These are phyloP conservation scores for Neofusicoccum sp. DNA, from an alignment of 2,329 filamentous ascomycete genomes.

Conservation along the genomic window DNA sequence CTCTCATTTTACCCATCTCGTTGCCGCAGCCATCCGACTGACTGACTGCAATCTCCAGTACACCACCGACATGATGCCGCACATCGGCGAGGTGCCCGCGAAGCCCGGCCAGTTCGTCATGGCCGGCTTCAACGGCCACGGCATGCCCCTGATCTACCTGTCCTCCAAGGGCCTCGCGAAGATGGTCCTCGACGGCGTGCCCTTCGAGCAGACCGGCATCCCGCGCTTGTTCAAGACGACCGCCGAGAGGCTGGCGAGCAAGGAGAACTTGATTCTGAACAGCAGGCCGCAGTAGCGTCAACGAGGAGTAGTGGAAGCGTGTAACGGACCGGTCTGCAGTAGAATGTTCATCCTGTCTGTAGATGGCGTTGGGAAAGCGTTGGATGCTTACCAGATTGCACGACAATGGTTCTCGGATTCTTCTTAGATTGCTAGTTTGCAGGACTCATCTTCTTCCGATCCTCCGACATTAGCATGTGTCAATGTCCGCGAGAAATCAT, in stretches of 20 bases:
- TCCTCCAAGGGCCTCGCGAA: conserved; percentile 41
- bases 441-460: too few species aligned
- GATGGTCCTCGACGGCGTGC: conserved; percentile 37
- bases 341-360: too few species aligned
- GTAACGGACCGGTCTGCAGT: background rate
- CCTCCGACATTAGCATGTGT: too few species aligned
- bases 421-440: too few species aligned
- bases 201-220: conserved; percentile 39
- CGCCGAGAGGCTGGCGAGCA: conserved; percentile 25
- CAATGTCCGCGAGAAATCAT: too few species aligned
- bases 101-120: conserved; percentile 44
- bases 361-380: background rate
- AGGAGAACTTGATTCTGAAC: conserved; percentile 8
- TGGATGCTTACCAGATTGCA: too few species aligned
- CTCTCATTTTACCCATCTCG: background rate
- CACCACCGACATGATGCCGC: conserved; percentile 42
- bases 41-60: conserved; percentile 41
- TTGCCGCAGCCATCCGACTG: conserved; percentile 24
- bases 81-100: conserved; percentile 46
- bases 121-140: conserved; percentile 53
- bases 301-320: background rate
- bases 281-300: conserved; percentile 8
- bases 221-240: conserved; percentile 39
- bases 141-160: conserved; percentile 50
- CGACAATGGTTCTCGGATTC: too few species aligned